Evolutionary conservation across 345 rosid genomes (phyloP).

Genomic region (Boechera retrofracta): DNA sequence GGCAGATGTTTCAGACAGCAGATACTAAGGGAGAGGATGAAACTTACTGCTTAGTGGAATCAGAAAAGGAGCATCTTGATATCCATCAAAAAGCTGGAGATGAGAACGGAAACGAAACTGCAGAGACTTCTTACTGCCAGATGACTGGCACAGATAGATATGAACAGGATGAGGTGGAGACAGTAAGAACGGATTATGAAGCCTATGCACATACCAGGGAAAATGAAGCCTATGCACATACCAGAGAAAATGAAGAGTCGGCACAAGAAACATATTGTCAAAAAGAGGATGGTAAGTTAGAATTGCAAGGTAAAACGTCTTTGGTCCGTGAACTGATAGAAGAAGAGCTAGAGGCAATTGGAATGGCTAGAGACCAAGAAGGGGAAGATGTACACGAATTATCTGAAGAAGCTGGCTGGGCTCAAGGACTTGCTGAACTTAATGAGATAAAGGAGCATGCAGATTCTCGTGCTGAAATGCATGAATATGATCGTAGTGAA

Average conservation of each 20-base stretch:
- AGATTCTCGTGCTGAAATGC: conserved; percentile 44
- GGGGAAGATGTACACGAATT: conserved; percentile 45
- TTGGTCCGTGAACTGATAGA: conserved; percentile 47
- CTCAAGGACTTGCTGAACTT: conserved; percentile 46
- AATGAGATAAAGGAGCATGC: conserved; percentile 48
- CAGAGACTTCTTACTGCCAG: conserved; percentile 40
- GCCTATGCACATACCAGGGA: conserved; percentile 33
- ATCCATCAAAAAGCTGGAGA: conserved; percentile 48
- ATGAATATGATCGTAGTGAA: conserved; percentile 41
- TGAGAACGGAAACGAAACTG: conserved; percentile 40
- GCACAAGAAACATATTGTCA: conserved; percentile 35
- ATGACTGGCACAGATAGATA: conserved; percentile 40
- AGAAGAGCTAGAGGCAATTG: conserved; percentile 50
- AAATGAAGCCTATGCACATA: conserved; percentile 31
- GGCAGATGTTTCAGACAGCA: conserved; percentile 47
- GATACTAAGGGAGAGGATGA: conserved; percentile 49
- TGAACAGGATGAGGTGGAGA: conserved; percentile 40
- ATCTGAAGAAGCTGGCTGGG: conserved; percentile 49
- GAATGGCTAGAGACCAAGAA: conserved; percentile 47
- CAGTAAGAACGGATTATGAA: conserved; percentile 36
- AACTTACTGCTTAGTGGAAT: conserved; percentile 43
- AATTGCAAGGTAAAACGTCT: conserved; percentile 44
- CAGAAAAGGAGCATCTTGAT: conserved; percentile 45
- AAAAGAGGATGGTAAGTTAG: conserved; percentile 41
- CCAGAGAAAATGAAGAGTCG: conserved; percentile 39